phyloP scores from a whole-genome alignment of 148 eudicot species.

The Fagopyrum homotropicum region DNA sequence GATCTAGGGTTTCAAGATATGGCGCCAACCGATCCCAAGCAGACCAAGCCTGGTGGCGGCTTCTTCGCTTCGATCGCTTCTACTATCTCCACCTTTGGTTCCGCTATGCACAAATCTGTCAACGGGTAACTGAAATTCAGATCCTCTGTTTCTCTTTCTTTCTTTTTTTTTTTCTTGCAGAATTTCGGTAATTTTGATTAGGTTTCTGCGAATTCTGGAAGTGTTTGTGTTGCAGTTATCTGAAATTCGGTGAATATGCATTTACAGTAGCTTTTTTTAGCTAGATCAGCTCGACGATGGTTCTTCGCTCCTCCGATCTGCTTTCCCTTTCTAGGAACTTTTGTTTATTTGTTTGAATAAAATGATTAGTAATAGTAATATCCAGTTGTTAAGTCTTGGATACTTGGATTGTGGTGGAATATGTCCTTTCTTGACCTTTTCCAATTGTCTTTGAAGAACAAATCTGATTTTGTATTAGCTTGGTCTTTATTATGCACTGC shows the following conservation, averaged over 20 bases:
- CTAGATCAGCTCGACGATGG: constrained; percentile 1
- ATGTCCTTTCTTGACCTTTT: not conserved
- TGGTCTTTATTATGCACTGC: too few species aligned
- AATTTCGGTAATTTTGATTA: not conserved
- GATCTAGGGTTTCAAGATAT: constrained; percentile 14
- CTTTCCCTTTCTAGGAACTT: not conserved
- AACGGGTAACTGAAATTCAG: constrained; percentile 20
- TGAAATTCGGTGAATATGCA: not conserved
- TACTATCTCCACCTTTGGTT: constrained; percentile 14
- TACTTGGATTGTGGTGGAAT: not conserved
- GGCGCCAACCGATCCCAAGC: constrained; percentile 28
- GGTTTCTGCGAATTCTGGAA: not conserved
- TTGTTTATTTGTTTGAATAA: not conserved
- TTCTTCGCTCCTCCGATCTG: not conserved
- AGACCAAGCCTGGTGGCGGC: constrained; percentile 17
- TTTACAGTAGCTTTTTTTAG: not conserved
- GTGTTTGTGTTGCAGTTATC: not conserved
- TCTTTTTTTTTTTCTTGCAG: not conserved
- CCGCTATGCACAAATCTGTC: constrained; percentile 31
- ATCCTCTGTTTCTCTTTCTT: not conserved
- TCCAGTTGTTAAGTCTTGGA: not conserved
- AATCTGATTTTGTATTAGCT: not conserved
- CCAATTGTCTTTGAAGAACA: not conserved
- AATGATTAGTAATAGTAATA: not conserved
- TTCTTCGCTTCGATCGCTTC: constrained; percentile 25